These are phyloP conservation scores for Hemileccinum rubropunctum DNA, from an alignment of 768 basidiomycete genomes.

Conservation along the genomic window DNA sequence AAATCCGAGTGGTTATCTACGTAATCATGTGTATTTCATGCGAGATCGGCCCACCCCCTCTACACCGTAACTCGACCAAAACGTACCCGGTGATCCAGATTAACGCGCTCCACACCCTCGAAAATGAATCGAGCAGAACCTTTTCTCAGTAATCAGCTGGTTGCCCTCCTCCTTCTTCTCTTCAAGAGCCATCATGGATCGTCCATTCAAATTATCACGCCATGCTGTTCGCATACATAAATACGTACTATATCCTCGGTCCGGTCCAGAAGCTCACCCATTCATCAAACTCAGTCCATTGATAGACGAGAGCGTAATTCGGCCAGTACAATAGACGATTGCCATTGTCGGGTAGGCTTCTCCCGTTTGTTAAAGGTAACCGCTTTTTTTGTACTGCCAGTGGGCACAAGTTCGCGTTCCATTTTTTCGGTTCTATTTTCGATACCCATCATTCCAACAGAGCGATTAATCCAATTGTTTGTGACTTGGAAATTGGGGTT, in stretches of 20 bases:
- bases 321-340: background rate
- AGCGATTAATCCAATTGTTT: background rate
- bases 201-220: too few species aligned
- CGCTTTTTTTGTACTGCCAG: background rate
- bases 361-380: background rate
- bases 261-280: conserved; percentile 1
- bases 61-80: too few species aligned
- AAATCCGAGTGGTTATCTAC: too few species aligned
- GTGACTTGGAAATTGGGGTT: background rate
- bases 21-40: too few species aligned
- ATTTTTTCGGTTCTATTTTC: background rate
- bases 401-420: background rate
- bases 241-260: conserved; percentile 5
- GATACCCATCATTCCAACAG: background rate
- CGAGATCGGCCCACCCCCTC: too few species aligned
- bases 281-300: background rate
- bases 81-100: background rate
- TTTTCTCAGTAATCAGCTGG: too few species aligned
- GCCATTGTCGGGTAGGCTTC: background rate
- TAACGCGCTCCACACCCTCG: background rate
- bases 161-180: too few species aligned
- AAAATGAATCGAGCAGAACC: conserved; percentile 2
- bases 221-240: background rate
- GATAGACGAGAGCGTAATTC: background rate
- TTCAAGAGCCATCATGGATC: too few species aligned